Evolutionary conservation across 1,139 yeast species (phyloP).

Genomic region (Blastobotrys indianensis): DNA sequence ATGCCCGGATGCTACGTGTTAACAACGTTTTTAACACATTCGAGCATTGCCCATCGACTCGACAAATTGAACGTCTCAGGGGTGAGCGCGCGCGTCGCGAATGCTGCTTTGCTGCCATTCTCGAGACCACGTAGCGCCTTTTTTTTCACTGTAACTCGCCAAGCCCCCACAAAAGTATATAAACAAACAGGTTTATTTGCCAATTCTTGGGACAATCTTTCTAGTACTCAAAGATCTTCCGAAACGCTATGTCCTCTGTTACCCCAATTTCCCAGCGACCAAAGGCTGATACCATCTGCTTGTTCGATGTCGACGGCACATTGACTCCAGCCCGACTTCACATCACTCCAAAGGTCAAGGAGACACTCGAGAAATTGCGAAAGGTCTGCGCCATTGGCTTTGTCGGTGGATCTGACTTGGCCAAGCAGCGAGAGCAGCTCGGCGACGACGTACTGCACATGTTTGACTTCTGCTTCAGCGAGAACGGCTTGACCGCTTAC

Average conservation of each 20-base stretch:
- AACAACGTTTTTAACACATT: no score
- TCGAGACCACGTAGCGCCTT: no score
- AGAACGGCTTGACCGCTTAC: slow-evolving; percentile 97
- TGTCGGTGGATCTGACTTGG: slow-evolving; percentile 95
- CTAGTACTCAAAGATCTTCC: no score
- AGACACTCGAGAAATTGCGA: slow-evolving; percentile 66
- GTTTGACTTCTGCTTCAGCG: slow-evolving; percentile 94
- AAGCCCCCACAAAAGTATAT: not conserved
- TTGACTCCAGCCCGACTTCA: slow-evolving; percentile 92
- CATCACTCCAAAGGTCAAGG: slow-evolving; percentile 74
- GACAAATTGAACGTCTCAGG: not conserved
- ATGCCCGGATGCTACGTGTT: not conserved
- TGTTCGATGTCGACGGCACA: slow-evolving; percentile 98
- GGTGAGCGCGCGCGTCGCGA: no score
- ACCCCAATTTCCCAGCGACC: slow-evolving; percentile 34
- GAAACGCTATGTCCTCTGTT: slow-evolving; percentile 11
- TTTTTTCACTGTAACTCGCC: no score
- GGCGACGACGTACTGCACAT: slow-evolving; percentile 65
- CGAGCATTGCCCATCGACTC: not conserved
- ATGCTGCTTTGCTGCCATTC: not conserved
- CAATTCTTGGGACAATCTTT: not conserved
- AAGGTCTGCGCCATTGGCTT: slow-evolving; percentile 91
- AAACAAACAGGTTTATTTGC: not conserved
- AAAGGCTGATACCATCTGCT: slow-evolving; percentile 45
- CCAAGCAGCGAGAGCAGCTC: slow-evolving; percentile 93